Evolutionary conservation across 2,329 filamentous ascomycete genomes (phyloP).

Genomic region (Diaporthe sp.): DNA sequence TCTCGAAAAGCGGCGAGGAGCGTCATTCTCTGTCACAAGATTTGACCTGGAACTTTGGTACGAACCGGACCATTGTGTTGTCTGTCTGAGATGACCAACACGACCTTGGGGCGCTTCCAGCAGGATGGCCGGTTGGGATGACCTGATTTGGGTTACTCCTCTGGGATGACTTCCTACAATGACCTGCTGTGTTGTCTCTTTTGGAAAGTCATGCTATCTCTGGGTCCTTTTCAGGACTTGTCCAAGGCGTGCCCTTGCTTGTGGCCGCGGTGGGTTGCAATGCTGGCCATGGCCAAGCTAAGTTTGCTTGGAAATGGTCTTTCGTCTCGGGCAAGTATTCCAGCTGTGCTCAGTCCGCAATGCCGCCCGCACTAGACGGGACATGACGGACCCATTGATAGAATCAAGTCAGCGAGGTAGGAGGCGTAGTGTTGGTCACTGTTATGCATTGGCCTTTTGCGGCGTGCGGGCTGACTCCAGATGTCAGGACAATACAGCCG

Average conservation of each 20-base stretch:
- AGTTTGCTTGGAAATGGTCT: neutral
- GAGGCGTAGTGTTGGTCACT: neutral
- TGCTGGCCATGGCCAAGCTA: neutral
- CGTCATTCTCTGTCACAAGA: constrained; percentile 18
- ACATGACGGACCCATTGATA: neutral
- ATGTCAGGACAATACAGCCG: neutral
- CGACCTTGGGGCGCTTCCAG: neutral
- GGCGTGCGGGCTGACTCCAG: neutral
- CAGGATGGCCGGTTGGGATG: constrained; percentile 10
- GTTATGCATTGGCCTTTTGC: neutral
- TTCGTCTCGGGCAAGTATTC: neutral
- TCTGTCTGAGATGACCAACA: neutral
- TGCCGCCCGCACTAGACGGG: neutral
- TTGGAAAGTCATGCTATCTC: neutral
- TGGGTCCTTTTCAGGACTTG: neutral
- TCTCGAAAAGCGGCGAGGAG: constrained; percentile 9
- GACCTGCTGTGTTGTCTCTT: neutral
- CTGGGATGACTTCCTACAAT: constrained; percentile 6
- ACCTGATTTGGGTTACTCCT: neutral
- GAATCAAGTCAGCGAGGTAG: neutral
- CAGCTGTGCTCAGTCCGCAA: neutral
- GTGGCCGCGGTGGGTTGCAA: neutral
- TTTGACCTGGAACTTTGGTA: neutral
- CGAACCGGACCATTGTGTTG: neutral
- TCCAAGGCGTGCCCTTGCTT: neutral